Evolutionary conservation across 176 grass and related monocot genomes (phyloP), one percentile per base, ranked within the genome.

Genomic region (Carex myosuroides): DNA sequence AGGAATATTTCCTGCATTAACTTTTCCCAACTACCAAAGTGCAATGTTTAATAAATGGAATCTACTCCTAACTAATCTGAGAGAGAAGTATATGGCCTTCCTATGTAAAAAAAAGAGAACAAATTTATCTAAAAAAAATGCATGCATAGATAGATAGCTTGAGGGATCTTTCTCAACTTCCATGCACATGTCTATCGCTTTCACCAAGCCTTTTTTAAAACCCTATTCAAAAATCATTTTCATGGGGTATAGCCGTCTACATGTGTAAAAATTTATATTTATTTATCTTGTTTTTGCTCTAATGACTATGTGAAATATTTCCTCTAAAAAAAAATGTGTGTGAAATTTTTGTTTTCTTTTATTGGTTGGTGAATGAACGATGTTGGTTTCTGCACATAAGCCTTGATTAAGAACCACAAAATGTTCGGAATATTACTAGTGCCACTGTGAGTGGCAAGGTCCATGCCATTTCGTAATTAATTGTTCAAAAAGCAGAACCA

Each of bases 121-220:
- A 74, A 53, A 44, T 41, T 26, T 24, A 6, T 76, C 21, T 29
- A 30, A 14, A 54, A 75, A 50, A 11, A 52, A 53, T 54, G 30
- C 9, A 46, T 71, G 7, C 17, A n/a, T n/a, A 54, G 18, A 76
- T 29, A 76, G 71, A 54, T 76, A 76, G 72, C 22, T 76, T 76
- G 72, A 76, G 46, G 71, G 54, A 39, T 71, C 72, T 50, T 64
- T 74, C 55, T 59, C 24, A 87, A 89, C 84, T 60, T 72, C 64
- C 82, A 44, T 83, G 62, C 86, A 93, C 91, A 90, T 93, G 89
- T 80, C 70, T 60, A 69, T 91, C 89, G 33, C 79, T 83, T 53
- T 91, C 84, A 63, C 14, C 17, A 30, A 58, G 48, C 55, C 77
- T 85, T 65, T 6, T 79, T 79, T 6, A 60, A 85, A 56, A 58